Evolutionary conservation across 805 yeast species (phyloP).

Genomic region (Metschnikowia noctiluminum): DNA sequence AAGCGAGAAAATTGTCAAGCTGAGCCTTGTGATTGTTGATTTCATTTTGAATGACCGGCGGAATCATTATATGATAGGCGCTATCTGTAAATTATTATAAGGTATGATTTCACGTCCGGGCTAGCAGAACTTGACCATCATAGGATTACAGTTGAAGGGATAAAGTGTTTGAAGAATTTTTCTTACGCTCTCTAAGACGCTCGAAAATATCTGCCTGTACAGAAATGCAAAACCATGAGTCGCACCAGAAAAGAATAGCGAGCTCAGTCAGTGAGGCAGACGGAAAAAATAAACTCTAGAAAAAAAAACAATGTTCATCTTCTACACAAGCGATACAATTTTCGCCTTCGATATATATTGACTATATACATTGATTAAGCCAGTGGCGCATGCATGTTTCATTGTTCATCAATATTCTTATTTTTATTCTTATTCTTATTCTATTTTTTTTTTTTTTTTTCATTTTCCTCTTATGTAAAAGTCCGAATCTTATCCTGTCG

Average conservation of each 20-base stretch:
- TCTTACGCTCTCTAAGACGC: neutral
- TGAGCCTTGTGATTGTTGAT: slow-evolving; percentile 22
- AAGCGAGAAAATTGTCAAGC: slow-evolving; percentile 24
- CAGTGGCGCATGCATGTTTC: no score
- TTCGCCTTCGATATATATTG: no score
- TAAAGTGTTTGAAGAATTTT: slow-evolving; percentile 2
- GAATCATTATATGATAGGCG: slow-evolving; percentile 7
- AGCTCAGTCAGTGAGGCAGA: neutral
- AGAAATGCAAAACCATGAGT: neutral
- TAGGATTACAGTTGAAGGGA: slow-evolving; percentile 2
- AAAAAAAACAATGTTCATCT: neutral
- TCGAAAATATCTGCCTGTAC: slow-evolving; percentile 5
- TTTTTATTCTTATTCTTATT: no score
- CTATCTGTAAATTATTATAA: neutral
- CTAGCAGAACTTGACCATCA: slow-evolving; percentile 11
- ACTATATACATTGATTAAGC: no score
- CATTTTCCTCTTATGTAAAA: no score
- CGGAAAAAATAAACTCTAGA: neutral
- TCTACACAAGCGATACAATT: no score
- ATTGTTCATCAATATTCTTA: no score
- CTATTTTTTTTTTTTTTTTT: no score
- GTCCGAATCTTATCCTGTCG: no score
- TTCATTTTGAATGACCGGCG: slow-evolving; percentile 8
- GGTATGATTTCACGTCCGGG: slow-evolving; percentile 2
- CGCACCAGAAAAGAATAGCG: neutral